phyloP scores from a whole-genome alignment of 2,329 filamentous ascomycete genomes.

The Trichoderma sp. region DNA sequence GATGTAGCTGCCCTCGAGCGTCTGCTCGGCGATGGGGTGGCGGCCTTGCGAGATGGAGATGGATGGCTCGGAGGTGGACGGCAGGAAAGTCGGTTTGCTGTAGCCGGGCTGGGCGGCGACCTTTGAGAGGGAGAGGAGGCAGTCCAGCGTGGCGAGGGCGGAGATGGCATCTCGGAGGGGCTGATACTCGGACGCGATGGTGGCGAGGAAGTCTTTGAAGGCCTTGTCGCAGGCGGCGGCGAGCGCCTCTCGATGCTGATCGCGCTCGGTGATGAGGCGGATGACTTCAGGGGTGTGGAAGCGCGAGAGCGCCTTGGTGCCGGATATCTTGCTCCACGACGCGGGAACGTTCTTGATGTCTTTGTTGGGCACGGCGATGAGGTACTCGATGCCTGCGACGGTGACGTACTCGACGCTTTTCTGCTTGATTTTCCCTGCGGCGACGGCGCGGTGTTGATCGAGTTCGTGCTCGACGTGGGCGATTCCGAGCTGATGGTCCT shows the following conservation, averaged over 20 bases:
- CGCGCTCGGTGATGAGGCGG: constrained; percentile 76
- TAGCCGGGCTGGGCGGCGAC: constrained; percentile 87
- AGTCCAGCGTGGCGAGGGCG: constrained; percentile 82
- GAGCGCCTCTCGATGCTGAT: constrained; percentile 91
- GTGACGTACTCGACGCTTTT: constrained; percentile 73
- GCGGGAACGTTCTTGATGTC: constrained; percentile 85
- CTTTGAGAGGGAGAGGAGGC: constrained; percentile 78
- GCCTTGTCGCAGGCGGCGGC: constrained; percentile 87
- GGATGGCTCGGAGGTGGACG: constrained; percentile 60
- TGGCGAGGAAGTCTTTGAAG: constrained; percentile 66
- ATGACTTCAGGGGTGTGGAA: constrained; percentile 94
- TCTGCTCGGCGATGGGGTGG: constrained; percentile 94
- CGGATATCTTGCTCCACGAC: constrained; percentile 91
- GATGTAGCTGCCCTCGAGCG: constrained; percentile 81
- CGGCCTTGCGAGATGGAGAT: constrained; percentile 66
- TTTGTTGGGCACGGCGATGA: constrained; percentile 84
- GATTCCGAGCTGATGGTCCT: constrained; percentile 85
- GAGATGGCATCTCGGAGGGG: constrained; percentile 84
- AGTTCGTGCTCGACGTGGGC: constrained; percentile 89
- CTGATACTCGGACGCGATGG: constrained; percentile 82
- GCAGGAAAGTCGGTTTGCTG: constrained; percentile 66
- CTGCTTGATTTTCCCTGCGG: constrained; percentile 69
- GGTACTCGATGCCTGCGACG: constrained; percentile 86
- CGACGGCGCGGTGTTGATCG: constrained; percentile 67
- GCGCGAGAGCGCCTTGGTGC: constrained; percentile 85